phyloP scores from a whole-genome alignment of 1,284 basidiomycete genomes.

The Hypsizygus ulmarius region DNA sequence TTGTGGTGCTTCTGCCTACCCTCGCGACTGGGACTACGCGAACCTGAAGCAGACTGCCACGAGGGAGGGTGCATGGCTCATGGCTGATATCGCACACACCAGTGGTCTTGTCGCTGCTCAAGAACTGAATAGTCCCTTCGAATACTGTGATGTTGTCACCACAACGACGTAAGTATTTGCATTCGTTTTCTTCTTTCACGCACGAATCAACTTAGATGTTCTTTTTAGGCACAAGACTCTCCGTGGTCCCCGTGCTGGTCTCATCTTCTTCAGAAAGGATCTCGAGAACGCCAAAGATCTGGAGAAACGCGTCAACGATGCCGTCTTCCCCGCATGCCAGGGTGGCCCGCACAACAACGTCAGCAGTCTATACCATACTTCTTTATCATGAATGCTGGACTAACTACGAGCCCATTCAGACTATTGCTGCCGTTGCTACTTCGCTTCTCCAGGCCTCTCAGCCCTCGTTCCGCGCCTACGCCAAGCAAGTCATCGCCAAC shows the following conservation, averaged over 20 bases:
- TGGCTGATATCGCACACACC: conserved; percentile 98
- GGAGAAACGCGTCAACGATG: conserved; percentile 95
- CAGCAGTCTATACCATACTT: conserved; percentile 24
- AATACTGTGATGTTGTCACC: conserved; percentile 96
- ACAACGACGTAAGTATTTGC: conserved; percentile 80
- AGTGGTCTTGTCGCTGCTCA: conserved; percentile 94
- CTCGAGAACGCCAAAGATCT: conserved; percentile 77
- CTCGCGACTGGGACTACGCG: conserved; percentile 96
- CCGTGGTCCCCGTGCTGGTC: conserved; percentile 95
- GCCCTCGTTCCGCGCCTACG: conserved; percentile 91
- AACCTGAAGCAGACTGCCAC: conserved; percentile 82
- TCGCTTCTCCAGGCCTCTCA: conserved; percentile 92
- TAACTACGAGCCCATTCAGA: conserved; percentile 41
- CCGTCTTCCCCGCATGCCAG: conserved; percentile 99
- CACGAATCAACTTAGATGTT: conserved; percentile 5
- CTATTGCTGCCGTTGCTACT: conserved; percentile 95
- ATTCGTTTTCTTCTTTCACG: neutral
- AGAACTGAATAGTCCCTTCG: conserved; percentile 92
- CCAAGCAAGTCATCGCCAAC: conserved; percentile 92
- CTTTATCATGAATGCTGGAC: neutral
- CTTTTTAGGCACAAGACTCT: conserved; percentile 99
- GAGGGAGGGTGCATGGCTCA: conserved; percentile 87
- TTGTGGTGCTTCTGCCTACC: conserved; percentile 98
- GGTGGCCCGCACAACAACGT: conserved; percentile 99
- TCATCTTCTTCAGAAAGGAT: conserved; percentile 99